Evolutionary conservation across 2,329 filamentous ascomycete species (phyloP).

Genomic region (Ophiostoma himal-ulmi): DNA sequence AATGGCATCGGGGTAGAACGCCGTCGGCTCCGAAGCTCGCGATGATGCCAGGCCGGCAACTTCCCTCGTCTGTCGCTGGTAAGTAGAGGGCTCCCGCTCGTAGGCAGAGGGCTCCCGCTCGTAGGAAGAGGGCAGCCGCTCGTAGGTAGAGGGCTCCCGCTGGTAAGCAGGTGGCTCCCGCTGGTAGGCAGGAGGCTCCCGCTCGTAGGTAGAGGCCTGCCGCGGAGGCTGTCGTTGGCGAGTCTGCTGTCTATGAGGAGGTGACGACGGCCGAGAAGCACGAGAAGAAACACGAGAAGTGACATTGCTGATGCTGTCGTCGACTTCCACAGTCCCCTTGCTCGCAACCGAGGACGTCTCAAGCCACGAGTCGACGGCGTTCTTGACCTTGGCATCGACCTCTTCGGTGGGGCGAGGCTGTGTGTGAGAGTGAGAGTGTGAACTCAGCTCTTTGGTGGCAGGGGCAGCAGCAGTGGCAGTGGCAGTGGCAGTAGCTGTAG

Average conservation of each 20-base stretch:
- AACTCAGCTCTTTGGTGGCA: no score
- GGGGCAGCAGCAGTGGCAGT: background rate
- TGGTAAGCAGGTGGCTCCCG: no score
- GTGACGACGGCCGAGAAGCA: background rate
- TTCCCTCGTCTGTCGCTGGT: background rate
- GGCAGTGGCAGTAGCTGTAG: background rate
- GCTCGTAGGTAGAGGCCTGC: background rate
- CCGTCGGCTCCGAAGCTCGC: background rate
- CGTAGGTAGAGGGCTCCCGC: no score
- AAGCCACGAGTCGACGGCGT: constrained; percentile 17
- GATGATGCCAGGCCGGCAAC: background rate
- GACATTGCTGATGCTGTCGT: background rate
- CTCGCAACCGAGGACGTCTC: constrained; percentile 1
- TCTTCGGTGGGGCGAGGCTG: background rate
- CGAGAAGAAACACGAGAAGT: background rate
- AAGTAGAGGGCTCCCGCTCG: background rate
- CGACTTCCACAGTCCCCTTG: background rate
- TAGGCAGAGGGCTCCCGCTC: no score
- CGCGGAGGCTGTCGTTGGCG: background rate
- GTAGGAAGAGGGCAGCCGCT: no score
- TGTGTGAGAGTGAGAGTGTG: background rate
- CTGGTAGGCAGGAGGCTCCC: no score
- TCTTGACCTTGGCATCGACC: background rate
- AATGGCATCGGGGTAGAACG: background rate
- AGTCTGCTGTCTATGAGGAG: background rate